Base-by-base conservation (phyloP, 2,329 filamentous ascomycete species). In the Orbilia brochopaga region DNA sequence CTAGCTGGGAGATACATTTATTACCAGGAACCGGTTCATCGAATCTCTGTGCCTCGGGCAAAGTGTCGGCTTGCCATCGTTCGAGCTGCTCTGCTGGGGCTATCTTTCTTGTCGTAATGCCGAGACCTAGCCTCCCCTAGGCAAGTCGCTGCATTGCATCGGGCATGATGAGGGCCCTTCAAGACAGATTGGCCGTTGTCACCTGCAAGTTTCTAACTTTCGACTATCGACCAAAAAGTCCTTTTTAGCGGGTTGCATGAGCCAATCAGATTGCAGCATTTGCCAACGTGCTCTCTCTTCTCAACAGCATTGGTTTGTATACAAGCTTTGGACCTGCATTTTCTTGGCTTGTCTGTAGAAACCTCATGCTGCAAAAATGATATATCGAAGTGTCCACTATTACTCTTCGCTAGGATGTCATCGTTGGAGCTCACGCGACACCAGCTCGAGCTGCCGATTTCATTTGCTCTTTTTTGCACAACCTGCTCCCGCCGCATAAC, bases 371-470 rank as follows among this genome's bases (percentile, higher is more conserved):
- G 58, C 56, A 32, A 30, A 27, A 63, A 63, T 37, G 32, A 58
- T 54, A 59, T 30, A 27, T 27, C 44, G 21, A 19, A 42, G n/a
- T 55, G n/a, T 51, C 56, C 37, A 52, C 30, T 17, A 53, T 53
- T 21, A 32, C 8, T n/a, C n/a, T 51, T 61, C 21, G 19, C 55
- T 48, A 23, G 42, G 57, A 48, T 62, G 57, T 21, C 40, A 37
- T 42, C 23, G 55, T 48, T 60, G 44, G 64, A 61, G 59, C 66
- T 64, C 59, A 64, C 53, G 40, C 59, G 58, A 63, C 66, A 70
- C 59, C 19, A 44, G 46, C 48, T 55, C 52, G n/a, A 55, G 48
- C 35, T 42, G 42, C 66, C 46, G 53, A 30, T 40, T 59, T 58
- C 54, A 35, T 54, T 21, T 50, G n/a, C n/a, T 57, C 27, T 6